Evolutionary conservation across 768 basidiomycete species (phyloP).

Genomic region (Mycena venus): DNA sequence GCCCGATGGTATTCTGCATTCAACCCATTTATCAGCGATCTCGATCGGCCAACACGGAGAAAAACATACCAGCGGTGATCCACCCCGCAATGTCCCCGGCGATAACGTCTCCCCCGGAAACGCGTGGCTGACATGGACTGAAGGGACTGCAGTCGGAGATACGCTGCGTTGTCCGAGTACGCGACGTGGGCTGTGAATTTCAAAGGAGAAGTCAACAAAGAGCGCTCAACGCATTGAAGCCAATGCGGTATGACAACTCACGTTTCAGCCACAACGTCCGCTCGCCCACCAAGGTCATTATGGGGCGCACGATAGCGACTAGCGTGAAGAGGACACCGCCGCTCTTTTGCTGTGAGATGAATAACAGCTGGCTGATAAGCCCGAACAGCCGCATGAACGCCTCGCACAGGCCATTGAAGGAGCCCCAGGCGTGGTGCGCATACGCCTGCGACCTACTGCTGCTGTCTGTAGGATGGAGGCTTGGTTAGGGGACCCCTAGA

Average conservation of each 20-base stretch:
- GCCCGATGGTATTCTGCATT: slow-evolving; percentile 25
- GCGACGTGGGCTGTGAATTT: slow-evolving; percentile 12
- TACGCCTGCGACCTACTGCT: slow-evolving; percentile 1
- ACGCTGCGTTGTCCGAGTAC: slow-evolving; percentile 24
- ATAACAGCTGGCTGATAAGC: slow-evolving; percentile 11
- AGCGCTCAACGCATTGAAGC: background rate
- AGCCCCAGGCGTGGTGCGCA: background rate
- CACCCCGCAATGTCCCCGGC: slow-evolving; percentile 22
- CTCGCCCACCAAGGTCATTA: background rate
- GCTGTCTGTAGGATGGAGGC: background rate
- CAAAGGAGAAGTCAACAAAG: background rate
- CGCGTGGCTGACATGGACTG: background rate
- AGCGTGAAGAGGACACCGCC: slow-evolving; percentile 9
- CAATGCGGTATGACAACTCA: background rate
- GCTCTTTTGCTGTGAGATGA: slow-evolving; percentile 19
- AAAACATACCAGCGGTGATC: slow-evolving; percentile 18
- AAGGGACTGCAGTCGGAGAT: background rate
- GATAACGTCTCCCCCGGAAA: slow-evolving; percentile 23
- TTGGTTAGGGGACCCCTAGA: too few species aligned
- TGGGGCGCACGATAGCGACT: slow-evolving; percentile 12
- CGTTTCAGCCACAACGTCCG: slow-evolving; percentile 21
- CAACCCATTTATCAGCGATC: background rate
- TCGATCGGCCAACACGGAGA: background rate
- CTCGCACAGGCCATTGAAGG: slow-evolving; percentile 16
- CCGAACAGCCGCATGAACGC: background rate